Evolutionary conservation across 2,329 filamentous ascomycete species (phyloP), one percentile per base, ranked within the genome.

Genomic region (Cladosporium sp.): DNA sequence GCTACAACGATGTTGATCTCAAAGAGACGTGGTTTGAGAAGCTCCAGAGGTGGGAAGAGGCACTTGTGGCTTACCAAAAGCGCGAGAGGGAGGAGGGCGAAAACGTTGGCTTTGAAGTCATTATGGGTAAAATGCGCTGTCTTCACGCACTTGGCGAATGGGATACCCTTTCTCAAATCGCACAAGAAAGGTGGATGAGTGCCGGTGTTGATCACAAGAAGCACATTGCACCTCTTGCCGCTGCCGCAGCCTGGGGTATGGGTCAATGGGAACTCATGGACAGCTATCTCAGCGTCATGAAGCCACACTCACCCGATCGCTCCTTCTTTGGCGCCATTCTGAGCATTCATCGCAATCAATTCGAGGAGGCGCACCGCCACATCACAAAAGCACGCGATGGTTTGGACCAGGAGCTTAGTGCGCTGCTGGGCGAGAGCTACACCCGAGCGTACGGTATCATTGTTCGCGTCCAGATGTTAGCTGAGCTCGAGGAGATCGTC

Each of bases 11-110:
- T 68, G 96, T 99, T 28, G 91, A 96, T 69, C 81, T 99, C 50
- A 91, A 96, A 60, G 94, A 99, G 75, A 97, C 92, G 0, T 99
- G 94, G 94, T 99, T 97, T 65, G 95, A 99, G 74, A 97, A 97
- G 77, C 78, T 99, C 48, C 91, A 97, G 72, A 86, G 94, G 59
- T 99, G 95, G 95, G 95, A 99, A 64, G 95, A 99, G 74, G 94
- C 94, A 2, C 79, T 99, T 57, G 85, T 87, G 45, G 95, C 94
- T 48, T 97, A 97, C 70, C 90, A 94, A 66, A 87, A 90, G 69
- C 88, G 93, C 44, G 93, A 97, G 63, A 80, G 90, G 28, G 83
- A 84, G 28, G 83, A 87, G 60, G 80, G 80, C 10, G 61, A 68
- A 24, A 61, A 63, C 34, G 77, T 79, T 36, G 91, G 91, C 0